Evolutionary conservation across 768 basidiomycete species (phyloP), one percentile per base, ranked within the genome.

Genomic region (Amanita pallidorosea): DNA sequence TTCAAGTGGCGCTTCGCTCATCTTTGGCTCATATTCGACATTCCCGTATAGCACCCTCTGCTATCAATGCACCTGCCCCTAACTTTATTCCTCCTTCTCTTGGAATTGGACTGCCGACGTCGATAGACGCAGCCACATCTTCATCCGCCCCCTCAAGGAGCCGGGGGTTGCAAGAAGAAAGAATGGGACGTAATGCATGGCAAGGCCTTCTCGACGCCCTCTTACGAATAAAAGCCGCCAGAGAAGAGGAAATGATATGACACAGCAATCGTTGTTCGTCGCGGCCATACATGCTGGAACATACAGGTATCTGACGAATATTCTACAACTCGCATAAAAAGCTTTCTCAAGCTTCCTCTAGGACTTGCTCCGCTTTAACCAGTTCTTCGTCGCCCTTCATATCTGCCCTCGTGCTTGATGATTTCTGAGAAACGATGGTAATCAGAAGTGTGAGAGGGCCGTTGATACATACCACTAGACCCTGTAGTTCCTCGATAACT

Each of bases 11-110:
- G 29, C 76, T 91, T 52, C 82, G 88, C 35, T 85, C 86, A 12
- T 84, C 84, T 3, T 70, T 90, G 54, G 87, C 88, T 15, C 86
- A 89, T 57, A 84, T 91, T 53, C 75, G 86, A 9, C 80, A 85
- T 58, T 84, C 86, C 8, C 81, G 87, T 56, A 87, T 90, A 60
- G 84, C 88, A 37, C 87, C 88, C 7, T 85, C 86, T n/a, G 82
- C 86, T n/a, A 88, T 91, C 58, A 84, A 83, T 45, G 87, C 88
- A 1, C 86, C 86, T 31, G 76, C 80, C 5, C 75, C 73, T 0
- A 79, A 77, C 23, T 86, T 88, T 61, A 69, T 88, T 8, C 88
- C 87, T 5, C 82, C 87, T 3, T 82, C 85, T 6, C 77, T 88
- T 13, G 88, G 88, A 5, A 85, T 88, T 11, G 84, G 85, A 3